Conservation (phyloP, 2,329 filamentous ascomycete species). For the Sordariomycetes sp. region DNA sequence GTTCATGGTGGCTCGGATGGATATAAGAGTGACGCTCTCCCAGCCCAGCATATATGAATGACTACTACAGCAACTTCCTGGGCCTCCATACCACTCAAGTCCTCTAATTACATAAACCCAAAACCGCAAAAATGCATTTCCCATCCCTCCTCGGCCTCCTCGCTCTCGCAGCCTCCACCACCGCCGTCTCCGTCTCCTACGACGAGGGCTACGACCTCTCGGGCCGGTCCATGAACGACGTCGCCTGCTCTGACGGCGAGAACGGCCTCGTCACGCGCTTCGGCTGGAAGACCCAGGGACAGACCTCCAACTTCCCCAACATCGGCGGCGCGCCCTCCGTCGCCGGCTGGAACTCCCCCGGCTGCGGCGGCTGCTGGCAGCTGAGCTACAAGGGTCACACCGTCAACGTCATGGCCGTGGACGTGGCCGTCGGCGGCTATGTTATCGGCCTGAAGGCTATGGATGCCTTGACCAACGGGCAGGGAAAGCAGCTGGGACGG, state of each 20-base stretch:
- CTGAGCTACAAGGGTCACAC: conserved; percentile 40
- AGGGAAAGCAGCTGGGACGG: conserved; percentile 38
- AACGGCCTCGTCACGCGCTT: conserved; percentile 58
- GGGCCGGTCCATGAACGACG: conserved; percentile 39
- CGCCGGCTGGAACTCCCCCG: conserved; percentile 44
- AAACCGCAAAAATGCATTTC: too few relatives aligned
- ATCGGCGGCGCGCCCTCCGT: conserved; percentile 45
- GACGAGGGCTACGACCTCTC: conserved; percentile 62
- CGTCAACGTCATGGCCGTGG: conserved; percentile 47
- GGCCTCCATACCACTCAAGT: too few relatives aligned
- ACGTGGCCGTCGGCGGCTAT: conserved; percentile 39
- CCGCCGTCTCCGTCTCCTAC: too few relatives aligned
- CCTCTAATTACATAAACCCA: too few relatives aligned
- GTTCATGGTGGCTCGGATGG: too few relatives aligned
- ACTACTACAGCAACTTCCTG: too few relatives aligned
- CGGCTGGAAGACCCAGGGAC: conserved; percentile 46
- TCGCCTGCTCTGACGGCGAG: conserved; percentile 59
- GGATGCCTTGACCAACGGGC: conserved; percentile 43
- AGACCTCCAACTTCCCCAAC: conserved; percentile 40
- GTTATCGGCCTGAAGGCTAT: conserved; percentile 49
- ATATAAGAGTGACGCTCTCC: too few relatives aligned
- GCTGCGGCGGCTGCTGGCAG: conserved; percentile 52
- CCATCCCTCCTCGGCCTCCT: too few relatives aligned
- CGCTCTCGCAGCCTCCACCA: too few relatives aligned
- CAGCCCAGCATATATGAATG: too few relatives aligned